A percentile compares a stretch with the other conserved stretches of the same genome.
Conservation (phyloP, 495 filamentous ascomycete genomes). For the Amphirosellinia nigrospora region DNA sequence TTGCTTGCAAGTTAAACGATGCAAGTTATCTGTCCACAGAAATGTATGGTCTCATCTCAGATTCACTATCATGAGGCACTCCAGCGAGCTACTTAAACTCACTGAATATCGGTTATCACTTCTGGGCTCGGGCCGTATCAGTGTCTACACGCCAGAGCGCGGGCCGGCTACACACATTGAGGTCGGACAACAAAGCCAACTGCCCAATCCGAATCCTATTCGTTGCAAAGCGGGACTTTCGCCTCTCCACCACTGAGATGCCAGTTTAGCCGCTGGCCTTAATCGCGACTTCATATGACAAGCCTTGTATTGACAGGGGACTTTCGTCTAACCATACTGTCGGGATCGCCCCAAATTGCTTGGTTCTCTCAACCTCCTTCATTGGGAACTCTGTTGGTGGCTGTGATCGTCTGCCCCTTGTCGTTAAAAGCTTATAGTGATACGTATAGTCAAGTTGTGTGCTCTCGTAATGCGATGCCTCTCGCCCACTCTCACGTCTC, state of each 20-base stretch:
- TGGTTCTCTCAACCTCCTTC: background rate
- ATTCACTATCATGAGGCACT: background rate
- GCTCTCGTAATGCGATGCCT: background rate
- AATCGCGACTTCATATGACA: conserved; percentile 20
- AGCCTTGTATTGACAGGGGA: conserved; percentile 26
- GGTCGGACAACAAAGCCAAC: background rate
- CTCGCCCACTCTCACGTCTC: background rate
- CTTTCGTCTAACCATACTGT: conserved; percentile 29
- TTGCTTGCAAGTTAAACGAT: background rate
- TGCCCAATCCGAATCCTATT: background rate
- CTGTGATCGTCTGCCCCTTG: background rate
- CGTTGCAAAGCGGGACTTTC: background rate
- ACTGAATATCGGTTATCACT: background rate
- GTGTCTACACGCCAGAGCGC: background rate
- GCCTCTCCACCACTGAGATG: conserved; percentile 10
- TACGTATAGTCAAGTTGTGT: background rate
- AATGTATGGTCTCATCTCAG: background rate
- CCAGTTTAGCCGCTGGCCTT: conserved; percentile 2
- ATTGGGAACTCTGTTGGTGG: background rate
- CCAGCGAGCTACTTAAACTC: background rate
- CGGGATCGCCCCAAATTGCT: conserved; percentile 29
- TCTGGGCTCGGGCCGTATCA: background rate
- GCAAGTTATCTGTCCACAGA: background rate
- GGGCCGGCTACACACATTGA: background rate
- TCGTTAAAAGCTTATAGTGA: background rate